Conservation (phyloP, 257 asterid species). For the Lavandula angustifolia region DNA sequence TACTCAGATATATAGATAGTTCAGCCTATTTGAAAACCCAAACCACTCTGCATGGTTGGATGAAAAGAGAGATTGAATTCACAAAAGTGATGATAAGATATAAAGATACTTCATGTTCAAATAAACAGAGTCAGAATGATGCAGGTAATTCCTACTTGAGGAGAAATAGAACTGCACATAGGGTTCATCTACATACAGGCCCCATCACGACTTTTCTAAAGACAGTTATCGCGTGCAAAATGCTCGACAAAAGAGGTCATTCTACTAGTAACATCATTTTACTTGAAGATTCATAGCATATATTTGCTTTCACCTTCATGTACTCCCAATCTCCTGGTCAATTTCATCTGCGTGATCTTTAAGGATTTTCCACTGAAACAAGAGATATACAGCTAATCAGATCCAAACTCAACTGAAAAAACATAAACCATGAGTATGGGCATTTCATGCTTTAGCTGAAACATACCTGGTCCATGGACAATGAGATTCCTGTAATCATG, state of each 20-base stretch:
- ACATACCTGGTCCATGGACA: slow-evolving; percentile 75
- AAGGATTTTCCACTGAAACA: slow-evolving; percentile 73
- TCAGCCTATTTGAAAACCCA: too few species aligned
- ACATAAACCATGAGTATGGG: not conserved
- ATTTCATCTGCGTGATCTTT: slow-evolving; percentile 77
- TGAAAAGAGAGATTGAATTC: too few species aligned
- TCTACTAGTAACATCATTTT: slow-evolving; percentile 22
- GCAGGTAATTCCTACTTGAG: not conserved
- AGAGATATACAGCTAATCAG: slow-evolving; percentile 12
- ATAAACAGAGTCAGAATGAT: not conserved
- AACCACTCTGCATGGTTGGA: too few species aligned
- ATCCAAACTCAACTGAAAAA: not conserved
- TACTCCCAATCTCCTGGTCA: slow-evolving; percentile 56
- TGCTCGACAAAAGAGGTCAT: slow-evolving; percentile 11
- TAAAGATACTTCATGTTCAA: too few species aligned
- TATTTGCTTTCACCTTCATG: slow-evolving; percentile 17
- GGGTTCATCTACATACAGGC: slow-evolving; percentile 30
- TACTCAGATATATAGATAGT: too few species aligned
- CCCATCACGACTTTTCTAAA: slow-evolving; percentile 18
- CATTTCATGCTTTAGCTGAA: slow-evolving; percentile 4
- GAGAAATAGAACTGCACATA: not conserved
- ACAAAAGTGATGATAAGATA: not conserved
- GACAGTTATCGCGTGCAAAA: slow-evolving; percentile 16
- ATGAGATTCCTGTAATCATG: slow-evolving; percentile 62
- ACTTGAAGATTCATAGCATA: not conserved